phyloP scores from a whole-genome alignment of 257 asterid species.

The Plantago elongata region DNA sequence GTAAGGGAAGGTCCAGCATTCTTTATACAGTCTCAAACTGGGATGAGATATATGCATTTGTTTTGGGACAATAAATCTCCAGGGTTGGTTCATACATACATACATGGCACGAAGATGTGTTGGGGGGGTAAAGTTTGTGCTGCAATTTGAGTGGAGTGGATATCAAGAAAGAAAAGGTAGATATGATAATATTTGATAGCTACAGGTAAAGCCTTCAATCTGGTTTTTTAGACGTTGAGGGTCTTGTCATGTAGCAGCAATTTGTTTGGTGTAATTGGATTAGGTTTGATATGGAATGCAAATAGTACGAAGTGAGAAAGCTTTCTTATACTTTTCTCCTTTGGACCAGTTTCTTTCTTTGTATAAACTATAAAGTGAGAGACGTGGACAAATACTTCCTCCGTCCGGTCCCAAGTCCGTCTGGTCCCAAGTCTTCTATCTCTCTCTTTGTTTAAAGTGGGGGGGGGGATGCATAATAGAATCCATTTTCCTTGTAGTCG shows the following conservation, averaged over 20 bases:
- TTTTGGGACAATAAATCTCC: slow-evolving; percentile 37
- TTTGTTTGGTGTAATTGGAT: not conserved
- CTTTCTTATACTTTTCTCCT: too few species aligned
- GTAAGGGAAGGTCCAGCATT: slow-evolving; percentile 31
- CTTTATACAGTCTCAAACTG: slow-evolving; percentile 60
- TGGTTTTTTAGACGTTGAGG: slow-evolving; percentile 8
- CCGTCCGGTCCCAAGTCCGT: too few species aligned
- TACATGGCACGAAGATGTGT: slow-evolving; percentile 4
- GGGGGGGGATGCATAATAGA: too few species aligned
- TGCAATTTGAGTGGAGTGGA: not conserved
- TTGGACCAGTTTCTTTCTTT: too few species aligned
- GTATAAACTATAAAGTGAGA: too few species aligned
- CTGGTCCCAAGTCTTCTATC: too few species aligned
- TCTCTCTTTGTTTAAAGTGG: too few species aligned
- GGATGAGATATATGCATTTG: slow-evolving; percentile 54
- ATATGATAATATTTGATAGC: not conserved
- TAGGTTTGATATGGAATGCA: not conserved
- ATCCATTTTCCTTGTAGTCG: too few species aligned
- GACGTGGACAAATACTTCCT: too few species aligned
- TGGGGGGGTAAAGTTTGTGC: not conserved
- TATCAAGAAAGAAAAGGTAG: not conserved
- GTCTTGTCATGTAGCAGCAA: not conserved
- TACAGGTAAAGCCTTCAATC: slow-evolving; percentile 10
- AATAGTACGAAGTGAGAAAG: not conserved
- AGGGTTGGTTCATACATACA: slow-evolving; percentile 1